These are phyloP conservation scores for Claviceps digitariae DNA, from an alignment of 2,329 filamentous ascomycete genomes.

Conservation along the genomic window DNA sequence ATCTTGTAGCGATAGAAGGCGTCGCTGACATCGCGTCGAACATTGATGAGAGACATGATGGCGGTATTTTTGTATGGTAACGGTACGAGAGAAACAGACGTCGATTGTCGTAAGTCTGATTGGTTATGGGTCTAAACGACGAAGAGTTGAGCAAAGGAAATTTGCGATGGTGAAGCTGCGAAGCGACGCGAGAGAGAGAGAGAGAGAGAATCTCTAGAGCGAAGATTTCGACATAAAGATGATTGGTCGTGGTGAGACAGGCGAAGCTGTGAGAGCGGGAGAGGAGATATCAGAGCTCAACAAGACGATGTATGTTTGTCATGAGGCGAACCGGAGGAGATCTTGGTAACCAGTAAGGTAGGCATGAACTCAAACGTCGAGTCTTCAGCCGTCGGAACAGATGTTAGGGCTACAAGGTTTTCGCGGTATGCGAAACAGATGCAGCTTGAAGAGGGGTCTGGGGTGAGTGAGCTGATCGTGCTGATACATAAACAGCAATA, in stretches of 20 bases:
- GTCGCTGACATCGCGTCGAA: slow-evolving; percentile 95
- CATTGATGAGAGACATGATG: slow-evolving; percentile 96
- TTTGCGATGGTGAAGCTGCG: slow-evolving; percentile 9
- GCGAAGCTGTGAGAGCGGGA: slow-evolving; percentile 25
- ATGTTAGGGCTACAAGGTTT: slow-evolving; percentile 85
- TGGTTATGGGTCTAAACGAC: background rate
- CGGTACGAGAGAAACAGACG: slow-evolving; percentile 8
- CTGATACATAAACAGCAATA: slow-evolving; percentile 91
- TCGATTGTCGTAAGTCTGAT: background rate
- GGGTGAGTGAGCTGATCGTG: slow-evolving; percentile 80
- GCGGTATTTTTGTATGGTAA: slow-evolving; percentile 19
- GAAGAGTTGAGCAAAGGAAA: background rate
- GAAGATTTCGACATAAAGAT: slow-evolving; percentile 27
- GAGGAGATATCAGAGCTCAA: slow-evolving; percentile 37
- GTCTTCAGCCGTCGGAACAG: slow-evolving; percentile 80
- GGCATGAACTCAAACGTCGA: slow-evolving; percentile 40
- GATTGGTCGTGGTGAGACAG: slow-evolving; percentile 10
- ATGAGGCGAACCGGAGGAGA: slow-evolving; percentile 37
- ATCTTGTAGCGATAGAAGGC: slow-evolving; percentile 99
- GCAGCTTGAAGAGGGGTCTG: slow-evolving; percentile 93
- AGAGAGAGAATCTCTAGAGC: slow-evolving; percentile 4
- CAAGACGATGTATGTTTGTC: slow-evolving; percentile 38
- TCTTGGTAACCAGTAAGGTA: slow-evolving; percentile 35
- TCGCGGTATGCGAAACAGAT: slow-evolving; percentile 90
- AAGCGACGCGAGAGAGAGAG: slow-evolving; percentile 7